A percentile compares a stretch with the other conserved stretches of the same genome.
Conservation (phyloP, 164 flowering plant genomes). For the Nymphaea thermarum region DNA sequence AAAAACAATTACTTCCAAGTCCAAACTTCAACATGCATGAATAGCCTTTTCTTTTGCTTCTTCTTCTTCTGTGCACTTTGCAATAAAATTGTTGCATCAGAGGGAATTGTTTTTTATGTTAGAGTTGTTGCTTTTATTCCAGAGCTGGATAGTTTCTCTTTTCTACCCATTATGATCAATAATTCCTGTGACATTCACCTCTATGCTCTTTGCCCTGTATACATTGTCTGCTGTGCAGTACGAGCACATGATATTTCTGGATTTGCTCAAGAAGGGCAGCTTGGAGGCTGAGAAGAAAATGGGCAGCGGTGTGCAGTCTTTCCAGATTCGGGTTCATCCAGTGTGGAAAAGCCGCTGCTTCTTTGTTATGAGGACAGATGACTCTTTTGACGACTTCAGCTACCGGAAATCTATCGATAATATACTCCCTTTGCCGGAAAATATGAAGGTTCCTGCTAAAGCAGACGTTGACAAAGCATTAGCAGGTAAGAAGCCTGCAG, state of each 20-base stretch:
- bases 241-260: slow-evolving; percentile 57
- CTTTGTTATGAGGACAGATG: slow-evolving; percentile 63
- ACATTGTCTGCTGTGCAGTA: slow-evolving; percentile 32
- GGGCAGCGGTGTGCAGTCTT: slow-evolving; percentile 47
- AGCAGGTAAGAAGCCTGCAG: neutral
- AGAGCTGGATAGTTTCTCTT: too few species aligned
- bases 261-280: slow-evolving; percentile 78
- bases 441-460: slow-evolving; percentile 38
- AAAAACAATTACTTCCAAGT: too few species aligned
- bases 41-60: too few species aligned
- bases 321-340: slow-evolving; percentile 80
- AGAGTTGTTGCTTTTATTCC: too few species aligned
- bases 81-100: too few species aligned
- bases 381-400: slow-evolving; percentile 76
- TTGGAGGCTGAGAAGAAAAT: slow-evolving; percentile 67
- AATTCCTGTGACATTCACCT: too few species aligned
- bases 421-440: slow-evolving; percentile 75
- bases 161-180: too few species aligned
- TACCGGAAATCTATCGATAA: slow-evolving; percentile 92
- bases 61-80: too few species aligned
- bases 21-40: too few species aligned
- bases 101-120: too few species aligned
- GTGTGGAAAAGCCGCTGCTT: slow-evolving; percentile 76
- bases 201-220: too few species aligned
- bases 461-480: slow-evolving; percentile 23